A percentile compares a stretch with the other conserved stretches of the same genome.
Conservation (phyloP, 306 rosid species). For the Sicyos baderoa region DNA sequence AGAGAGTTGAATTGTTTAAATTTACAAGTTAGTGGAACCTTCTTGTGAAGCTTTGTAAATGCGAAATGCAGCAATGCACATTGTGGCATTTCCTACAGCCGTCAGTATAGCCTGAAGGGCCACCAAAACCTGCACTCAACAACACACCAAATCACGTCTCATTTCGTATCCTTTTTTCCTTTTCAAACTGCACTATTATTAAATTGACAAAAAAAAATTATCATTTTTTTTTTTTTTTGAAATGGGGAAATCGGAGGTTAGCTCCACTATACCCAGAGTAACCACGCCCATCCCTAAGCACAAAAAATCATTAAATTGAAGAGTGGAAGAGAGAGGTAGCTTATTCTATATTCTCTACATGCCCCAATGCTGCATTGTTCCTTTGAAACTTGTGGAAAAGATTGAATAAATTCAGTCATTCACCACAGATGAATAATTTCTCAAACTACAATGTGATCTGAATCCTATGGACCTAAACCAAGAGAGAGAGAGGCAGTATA, state of each 20-base stretch:
- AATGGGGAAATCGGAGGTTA: too few species aligned
- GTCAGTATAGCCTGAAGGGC: constrained; percentile 91
- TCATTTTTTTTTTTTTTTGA: too few species aligned
- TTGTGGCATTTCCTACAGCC: constrained; percentile 70
- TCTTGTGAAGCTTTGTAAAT: constrained; percentile 66
- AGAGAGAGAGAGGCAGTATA: not conserved
- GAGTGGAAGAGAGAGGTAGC: not conserved
- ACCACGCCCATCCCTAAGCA: too few species aligned
- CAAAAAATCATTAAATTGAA: not conserved
- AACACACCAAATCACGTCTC: constrained; percentile 2
- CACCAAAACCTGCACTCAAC: constrained; percentile 62
- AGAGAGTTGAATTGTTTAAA: not conserved
- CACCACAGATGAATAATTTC: not conserved
- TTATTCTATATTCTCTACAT: not conserved
- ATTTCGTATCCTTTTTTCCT: not conserved
- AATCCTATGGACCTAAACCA: not conserved
- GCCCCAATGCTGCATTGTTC: not conserved
- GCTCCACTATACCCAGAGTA: too few species aligned
- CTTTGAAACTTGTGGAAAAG: not conserved
- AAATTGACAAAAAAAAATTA: not conserved
- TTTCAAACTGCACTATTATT: not conserved
- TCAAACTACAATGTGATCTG: not conserved
- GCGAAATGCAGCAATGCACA: constrained; percentile 84
- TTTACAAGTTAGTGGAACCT: constrained; percentile 46
- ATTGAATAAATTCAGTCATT: not conserved